Conservation (phyloP, 768 basidiomycete species). For the Amanita polypyramis region DNA sequence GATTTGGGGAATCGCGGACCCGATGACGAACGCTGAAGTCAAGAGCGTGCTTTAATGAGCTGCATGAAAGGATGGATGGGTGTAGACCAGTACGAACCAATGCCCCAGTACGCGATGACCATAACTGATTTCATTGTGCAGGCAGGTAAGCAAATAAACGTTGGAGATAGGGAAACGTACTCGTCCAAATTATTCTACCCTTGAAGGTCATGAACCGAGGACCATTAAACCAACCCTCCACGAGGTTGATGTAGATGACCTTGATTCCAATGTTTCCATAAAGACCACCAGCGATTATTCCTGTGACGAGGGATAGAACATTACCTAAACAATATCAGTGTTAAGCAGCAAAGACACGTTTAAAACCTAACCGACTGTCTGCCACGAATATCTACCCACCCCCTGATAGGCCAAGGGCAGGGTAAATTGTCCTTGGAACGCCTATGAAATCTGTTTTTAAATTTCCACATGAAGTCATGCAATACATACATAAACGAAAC, state of each 20-base stretch:
- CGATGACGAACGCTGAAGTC: too few relatives aligned
- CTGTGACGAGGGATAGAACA: conserved; percentile 36
- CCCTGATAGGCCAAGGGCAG: conserved; percentile 38
- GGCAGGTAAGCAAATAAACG: not conserved
- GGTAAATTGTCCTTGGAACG: conserved; percentile 53
- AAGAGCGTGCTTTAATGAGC: too few relatives aligned
- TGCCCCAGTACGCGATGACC: not conserved
- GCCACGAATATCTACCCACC: conserved; percentile 33
- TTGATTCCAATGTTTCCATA: conserved; percentile 60
- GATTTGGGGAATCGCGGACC: too few relatives aligned
- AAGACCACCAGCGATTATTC: conserved; percentile 49
- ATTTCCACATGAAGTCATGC: not conserved
- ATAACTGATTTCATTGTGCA: not conserved
- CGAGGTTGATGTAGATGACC: conserved; percentile 31
- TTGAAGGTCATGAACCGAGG: not conserved
- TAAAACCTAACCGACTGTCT: conserved; percentile 29
- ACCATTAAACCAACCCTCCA: not conserved
- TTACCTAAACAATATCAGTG: conserved; percentile 22
- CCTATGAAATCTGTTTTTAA: conserved; percentile 16
- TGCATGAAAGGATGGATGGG: too few relatives aligned
- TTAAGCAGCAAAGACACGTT: not conserved
- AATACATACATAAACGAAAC: conserved; percentile 32
- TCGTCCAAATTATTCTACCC: not conserved
- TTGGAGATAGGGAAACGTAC: not conserved
- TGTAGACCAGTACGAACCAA: not conserved